These are phyloP conservation scores for Naganishia sp. DNA, from an alignment of 1,284 basidiomycete genomes.

Conservation along the genomic window DNA sequence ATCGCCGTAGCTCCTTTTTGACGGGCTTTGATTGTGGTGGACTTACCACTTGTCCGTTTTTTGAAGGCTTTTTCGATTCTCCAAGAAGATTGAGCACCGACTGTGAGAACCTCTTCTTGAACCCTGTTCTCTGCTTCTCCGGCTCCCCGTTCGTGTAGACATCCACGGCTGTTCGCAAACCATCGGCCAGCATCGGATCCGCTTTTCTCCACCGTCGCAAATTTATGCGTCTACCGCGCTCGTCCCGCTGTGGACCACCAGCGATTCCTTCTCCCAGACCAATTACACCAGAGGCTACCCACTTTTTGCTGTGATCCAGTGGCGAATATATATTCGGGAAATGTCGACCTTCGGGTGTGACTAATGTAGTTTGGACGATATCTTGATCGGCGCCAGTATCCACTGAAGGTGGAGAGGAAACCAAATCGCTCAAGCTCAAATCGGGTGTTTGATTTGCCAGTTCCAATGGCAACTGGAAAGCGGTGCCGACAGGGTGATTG, in stretches of 20 bases:
- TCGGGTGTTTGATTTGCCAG: conserved; percentile 8
- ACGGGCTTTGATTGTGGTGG: conserved; percentile 2
- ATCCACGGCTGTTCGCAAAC: background rate
- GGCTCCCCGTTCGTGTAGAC: conserved; percentile 5
- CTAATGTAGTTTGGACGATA: conserved; percentile 2
- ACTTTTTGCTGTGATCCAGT: background rate
- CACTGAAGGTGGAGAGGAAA: conserved; percentile 15
- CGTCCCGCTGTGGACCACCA: conserved; percentile 32
- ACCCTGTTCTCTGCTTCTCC: conserved; percentile 13
- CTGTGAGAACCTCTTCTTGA: conserved; percentile 29
- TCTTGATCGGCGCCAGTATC: conserved; percentile 13
- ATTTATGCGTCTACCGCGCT: conserved; percentile 27
- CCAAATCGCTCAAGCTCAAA: conserved; percentile 4
- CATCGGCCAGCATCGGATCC: conserved; percentile 15
- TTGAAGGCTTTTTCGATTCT: conserved; percentile 8
- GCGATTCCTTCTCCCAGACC: conserved; percentile 31
- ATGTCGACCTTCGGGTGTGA: conserved; percentile 18
- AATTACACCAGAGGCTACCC: conserved; percentile 5
- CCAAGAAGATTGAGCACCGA: conserved; percentile 29
- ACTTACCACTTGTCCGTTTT: background rate
- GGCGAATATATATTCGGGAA: conserved; percentile 3
- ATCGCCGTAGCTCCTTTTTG: conserved; percentile 10
- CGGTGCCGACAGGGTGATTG: background rate
- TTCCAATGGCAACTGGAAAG: background rate
- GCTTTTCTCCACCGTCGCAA: conserved; percentile 11